phyloP scores from a whole-genome alignment of 371 early-diverging fungal genomes.

The Entomophthora muscae region DNA sequence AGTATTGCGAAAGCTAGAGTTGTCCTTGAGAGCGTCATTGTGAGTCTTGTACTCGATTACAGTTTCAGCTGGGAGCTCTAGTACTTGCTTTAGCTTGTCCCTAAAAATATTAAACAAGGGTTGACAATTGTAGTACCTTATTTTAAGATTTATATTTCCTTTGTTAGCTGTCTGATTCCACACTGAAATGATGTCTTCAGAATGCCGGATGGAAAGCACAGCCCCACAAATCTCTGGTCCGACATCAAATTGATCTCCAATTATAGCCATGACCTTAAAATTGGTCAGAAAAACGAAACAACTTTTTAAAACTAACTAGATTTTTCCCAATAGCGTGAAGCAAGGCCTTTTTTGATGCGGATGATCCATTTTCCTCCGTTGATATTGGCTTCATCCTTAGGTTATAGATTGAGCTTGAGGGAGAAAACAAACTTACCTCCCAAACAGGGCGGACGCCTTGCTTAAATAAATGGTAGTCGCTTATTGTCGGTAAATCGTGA shows the following conservation, averaged over 20 bases:
- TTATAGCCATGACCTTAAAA: constrained; percentile 62
- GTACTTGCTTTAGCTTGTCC: constrained; percentile 70
- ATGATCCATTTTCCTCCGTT: constrained; percentile 97
- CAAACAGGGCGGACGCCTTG: constrained; percentile 91
- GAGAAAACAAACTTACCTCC: constrained; percentile 45
- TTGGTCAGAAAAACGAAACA: background rate
- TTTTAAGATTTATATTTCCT: constrained; percentile 61
- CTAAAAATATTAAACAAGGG: constrained; percentile 15
- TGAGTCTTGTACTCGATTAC: constrained; percentile 96
- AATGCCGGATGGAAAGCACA: constrained; percentile 83
- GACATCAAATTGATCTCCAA: constrained; percentile 83
- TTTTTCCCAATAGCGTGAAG: constrained; percentile 89
- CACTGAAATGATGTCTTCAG: constrained; percentile 86
- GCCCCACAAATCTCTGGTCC: constrained; percentile 84
- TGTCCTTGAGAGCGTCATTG: constrained; percentile 63
- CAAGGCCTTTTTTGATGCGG: constrained; percentile 82
- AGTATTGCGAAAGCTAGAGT: constrained; percentile 79
- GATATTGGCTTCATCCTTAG: constrained; percentile 63
- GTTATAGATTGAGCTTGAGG: background rate
- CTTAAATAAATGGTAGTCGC: constrained; percentile 91
- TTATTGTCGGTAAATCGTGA: constrained; percentile 67
- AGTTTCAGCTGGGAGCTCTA: constrained; percentile 68
- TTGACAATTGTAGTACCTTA: constrained; percentile 26
- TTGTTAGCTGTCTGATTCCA: constrained; percentile 84
- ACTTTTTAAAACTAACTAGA: constrained; percentile 27